These are phyloP conservation scores for Marchantia polymorpha DNA, from an alignment of 225 moss, liverwort and hornwort species.

Conservation along the genomic window DNA sequence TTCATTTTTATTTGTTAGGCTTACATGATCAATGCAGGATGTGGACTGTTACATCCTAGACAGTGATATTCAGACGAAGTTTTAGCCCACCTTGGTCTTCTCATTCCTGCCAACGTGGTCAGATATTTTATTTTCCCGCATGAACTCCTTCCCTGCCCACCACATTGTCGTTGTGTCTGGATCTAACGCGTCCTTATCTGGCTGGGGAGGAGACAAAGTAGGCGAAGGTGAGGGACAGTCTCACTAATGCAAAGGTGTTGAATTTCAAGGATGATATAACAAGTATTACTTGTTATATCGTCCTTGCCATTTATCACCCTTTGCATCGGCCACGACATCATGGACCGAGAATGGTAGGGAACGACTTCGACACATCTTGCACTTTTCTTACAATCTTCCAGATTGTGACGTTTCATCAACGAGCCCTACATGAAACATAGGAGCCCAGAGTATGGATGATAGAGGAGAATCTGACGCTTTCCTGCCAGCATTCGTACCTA, in stretches of 20 bases:
- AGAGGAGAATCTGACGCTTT: neutral
- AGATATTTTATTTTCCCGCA: slow-evolving; percentile 59
- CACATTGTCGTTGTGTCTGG: slow-evolving; percentile 63
- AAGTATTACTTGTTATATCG: no score
- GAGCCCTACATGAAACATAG: no score
- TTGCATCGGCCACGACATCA: no score
- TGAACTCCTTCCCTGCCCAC: slow-evolving; percentile 96
- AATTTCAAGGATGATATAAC: no score
- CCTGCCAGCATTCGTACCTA: slow-evolving; percentile 9
- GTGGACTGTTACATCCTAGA: neutral
- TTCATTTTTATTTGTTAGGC: no score
- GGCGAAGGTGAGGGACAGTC: neutral
- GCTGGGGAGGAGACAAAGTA: neutral
- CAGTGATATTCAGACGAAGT: neutral
- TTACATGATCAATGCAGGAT: neutral
- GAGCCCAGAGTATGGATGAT: no score
- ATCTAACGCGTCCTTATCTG: slow-evolving; percentile 64
- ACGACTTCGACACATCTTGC: no score
- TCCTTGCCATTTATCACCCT: no score
- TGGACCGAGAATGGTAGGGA: no score
- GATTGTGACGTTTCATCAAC: no score
- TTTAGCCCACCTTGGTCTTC: slow-evolving; percentile 70
- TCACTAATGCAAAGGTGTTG: no score
- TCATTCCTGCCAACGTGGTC: slow-evolving; percentile 84
- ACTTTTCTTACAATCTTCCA: no score